These are phyloP conservation scores for Amphicarpaea edgeworthii DNA, from an alignment of 306 rosid genomes.

Conservation along the genomic window DNA sequence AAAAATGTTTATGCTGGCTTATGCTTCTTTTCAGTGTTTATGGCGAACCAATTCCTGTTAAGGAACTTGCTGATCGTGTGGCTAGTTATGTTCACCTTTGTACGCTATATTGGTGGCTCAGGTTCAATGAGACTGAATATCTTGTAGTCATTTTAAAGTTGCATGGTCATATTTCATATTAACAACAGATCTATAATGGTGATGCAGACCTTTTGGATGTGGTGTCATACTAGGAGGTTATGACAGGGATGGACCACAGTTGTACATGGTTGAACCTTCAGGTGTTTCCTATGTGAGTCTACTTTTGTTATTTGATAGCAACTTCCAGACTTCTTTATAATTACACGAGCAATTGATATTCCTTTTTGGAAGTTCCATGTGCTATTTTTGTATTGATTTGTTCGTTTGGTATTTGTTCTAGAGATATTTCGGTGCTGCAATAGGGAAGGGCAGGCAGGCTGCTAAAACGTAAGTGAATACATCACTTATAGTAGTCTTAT, in stretches of 20 bases:
- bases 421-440: constrained; percentile 99
- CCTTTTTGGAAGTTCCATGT: background rate
- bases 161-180: constrained; percentile 32
- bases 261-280: constrained; percentile 97
- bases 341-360: constrained; percentile 25
- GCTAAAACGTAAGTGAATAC: constrained; percentile 88
- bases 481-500: background rate
- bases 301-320: constrained; percentile 30
- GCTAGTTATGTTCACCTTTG: constrained; percentile 98
- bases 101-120: constrained; percentile 98
- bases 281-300: constrained; percentile 90
- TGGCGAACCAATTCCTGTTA: constrained; percentile 88
- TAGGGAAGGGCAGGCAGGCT: constrained; percentile 98
- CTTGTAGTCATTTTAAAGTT: constrained; percentile 35
- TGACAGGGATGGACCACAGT: constrained; percentile 97
- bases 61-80: constrained; percentile 97
- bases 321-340: constrained; percentile 4
- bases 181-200: constrained; percentile 33
- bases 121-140: constrained; percentile 54
- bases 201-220: constrained; percentile 95
- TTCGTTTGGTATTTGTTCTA: constrained; percentile 49
- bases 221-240: constrained; percentile 97
- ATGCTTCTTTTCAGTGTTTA: constrained; percentile 64
- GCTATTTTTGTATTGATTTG: constrained; percentile 40
- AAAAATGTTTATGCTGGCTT: constrained; percentile 35